These are phyloP conservation scores for Lodderomyces pseudojiufengensis DNA, from an alignment of 1,139 yeast genomes.

Conservation along the genomic window DNA sequence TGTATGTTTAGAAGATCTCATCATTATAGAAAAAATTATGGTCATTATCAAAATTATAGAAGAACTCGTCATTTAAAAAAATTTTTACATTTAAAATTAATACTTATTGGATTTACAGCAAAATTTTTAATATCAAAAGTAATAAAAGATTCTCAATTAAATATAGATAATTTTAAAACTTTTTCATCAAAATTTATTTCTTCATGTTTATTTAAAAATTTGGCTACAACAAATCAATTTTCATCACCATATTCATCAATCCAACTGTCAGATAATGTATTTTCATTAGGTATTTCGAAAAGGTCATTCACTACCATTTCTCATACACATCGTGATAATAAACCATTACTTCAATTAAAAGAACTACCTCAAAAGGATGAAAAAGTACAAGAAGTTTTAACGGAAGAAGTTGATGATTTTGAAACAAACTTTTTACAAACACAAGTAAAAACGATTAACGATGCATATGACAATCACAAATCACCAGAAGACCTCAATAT, in stretches of 20 bases:
- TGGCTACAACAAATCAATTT: background rate
- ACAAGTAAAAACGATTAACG: constrained; percentile 21
- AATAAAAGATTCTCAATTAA: constrained; percentile 10
- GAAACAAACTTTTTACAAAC: constrained; percentile 21
- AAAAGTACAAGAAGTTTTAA: background rate
- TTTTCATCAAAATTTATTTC: constrained; percentile 8
- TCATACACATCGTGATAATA: background rate
- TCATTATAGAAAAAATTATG: constrained; percentile 2
- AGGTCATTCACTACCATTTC: constrained; percentile 9
- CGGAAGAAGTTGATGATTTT: constrained; percentile 14
- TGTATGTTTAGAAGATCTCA: constrained; percentile 1
- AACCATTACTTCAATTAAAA: constrained; percentile 3
- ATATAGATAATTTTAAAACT: constrained; percentile 10
- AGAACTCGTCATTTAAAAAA: constrained; percentile 3
- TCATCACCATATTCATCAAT: background rate
- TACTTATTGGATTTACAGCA: constrained; percentile 12
- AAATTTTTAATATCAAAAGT: constrained; percentile 13
- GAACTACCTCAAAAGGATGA: background rate
- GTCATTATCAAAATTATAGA: constrained; percentile 3
- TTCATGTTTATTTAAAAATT: constrained; percentile 9
- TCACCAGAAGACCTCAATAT: constrained; percentile 25
- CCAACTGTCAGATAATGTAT: constrained; percentile 1
- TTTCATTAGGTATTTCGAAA: constrained; percentile 7
- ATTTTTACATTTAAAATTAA: constrained; percentile 8
- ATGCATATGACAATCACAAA: constrained; percentile 15